Percentiles rank a stretch among this genome's conserved stretches.
Conservation (phyloP, 805 yeast species). For the Candida namnaoensis region DNA sequence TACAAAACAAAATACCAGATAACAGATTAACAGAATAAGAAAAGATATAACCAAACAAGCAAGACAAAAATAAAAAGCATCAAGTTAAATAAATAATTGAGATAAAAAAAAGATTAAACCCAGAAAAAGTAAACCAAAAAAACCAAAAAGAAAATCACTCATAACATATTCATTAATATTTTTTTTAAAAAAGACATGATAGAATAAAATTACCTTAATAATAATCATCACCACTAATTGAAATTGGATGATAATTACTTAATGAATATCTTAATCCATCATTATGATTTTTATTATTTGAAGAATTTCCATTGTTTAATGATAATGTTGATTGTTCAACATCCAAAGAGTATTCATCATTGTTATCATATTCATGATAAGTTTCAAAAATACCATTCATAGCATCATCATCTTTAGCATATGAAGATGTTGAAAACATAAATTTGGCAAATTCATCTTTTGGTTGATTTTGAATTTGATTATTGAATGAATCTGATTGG, state of each 20-base stretch:
- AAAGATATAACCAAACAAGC: too few relatives aligned
- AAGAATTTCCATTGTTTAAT: background rate
- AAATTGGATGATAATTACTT: background rate
- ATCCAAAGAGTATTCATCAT: conserved; percentile 19
- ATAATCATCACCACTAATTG: background rate
- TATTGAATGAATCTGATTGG: background rate
- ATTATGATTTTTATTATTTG: too few relatives aligned
- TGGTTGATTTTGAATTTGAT: too few relatives aligned
- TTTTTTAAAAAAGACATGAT: background rate
- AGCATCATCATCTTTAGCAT: background rate
- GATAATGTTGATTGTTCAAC: conserved; percentile 12
- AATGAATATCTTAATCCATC: conserved; percentile 1
- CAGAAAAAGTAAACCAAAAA: too few relatives aligned
- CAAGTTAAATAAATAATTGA: too few relatives aligned
- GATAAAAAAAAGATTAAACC: too few relatives aligned
- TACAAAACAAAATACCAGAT: too few relatives aligned
- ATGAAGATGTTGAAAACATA: background rate
- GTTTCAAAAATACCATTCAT: background rate
- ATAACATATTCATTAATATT: too few relatives aligned
- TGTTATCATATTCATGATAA: conserved; percentile 12
- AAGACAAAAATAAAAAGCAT: too few relatives aligned
- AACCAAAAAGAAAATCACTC: too few relatives aligned
- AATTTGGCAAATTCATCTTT: background rate
- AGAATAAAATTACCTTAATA: background rate
- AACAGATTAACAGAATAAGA: too few relatives aligned